Evolutionary conservation across 75 land plant genomes (phyloP).

Genomic region (Pseudotsuga menziesii): DNA sequence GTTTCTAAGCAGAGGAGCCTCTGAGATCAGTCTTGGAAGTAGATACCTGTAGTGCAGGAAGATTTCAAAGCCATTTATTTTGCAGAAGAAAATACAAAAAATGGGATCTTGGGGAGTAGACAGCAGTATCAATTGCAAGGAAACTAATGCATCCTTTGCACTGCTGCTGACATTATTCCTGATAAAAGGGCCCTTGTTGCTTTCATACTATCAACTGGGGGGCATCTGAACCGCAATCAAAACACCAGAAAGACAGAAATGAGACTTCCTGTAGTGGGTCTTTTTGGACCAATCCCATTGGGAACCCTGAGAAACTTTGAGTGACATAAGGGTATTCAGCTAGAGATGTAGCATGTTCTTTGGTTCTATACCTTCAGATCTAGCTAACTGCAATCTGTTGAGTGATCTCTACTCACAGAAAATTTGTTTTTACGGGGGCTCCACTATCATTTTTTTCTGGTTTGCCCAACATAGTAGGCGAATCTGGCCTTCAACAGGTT

Average conservation of each 20-base stretch:
- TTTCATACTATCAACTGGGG: conserved; percentile 23
- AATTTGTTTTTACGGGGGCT: conserved; percentile 58
- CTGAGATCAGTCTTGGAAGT: too few species aligned
- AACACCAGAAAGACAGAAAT: conserved; percentile 39
- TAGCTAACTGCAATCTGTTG: conserved; percentile 28
- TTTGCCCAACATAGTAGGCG: conserved; percentile 33
- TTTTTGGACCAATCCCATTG: conserved; percentile 48
- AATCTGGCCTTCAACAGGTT: conserved; percentile 57
- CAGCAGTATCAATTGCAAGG: too few species aligned
- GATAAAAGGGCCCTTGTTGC: conserved; percentile 36
- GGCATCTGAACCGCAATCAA: conserved; percentile 29
- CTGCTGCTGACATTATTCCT: conserved; percentile 3
- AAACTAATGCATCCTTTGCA: too few species aligned
- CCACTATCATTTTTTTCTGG: conserved; percentile 27
- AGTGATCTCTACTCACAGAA: conserved; percentile 59
- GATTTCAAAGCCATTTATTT: too few species aligned
- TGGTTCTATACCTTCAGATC: conserved; percentile 57
- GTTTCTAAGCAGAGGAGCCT: too few species aligned
- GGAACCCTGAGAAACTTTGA: conserved; percentile 38
- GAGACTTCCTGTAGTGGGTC: conserved; percentile 56
- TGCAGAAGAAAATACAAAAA: too few species aligned
- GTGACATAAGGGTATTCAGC: conserved; percentile 48
- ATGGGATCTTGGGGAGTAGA: too few species aligned
- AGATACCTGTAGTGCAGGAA: too few species aligned
- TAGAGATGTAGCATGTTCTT: conserved; percentile 56